Evolutionary conservation across 495 filamentous ascomycete genomes (phyloP).

Genomic region (Trypethelium eluteriae): DNA sequence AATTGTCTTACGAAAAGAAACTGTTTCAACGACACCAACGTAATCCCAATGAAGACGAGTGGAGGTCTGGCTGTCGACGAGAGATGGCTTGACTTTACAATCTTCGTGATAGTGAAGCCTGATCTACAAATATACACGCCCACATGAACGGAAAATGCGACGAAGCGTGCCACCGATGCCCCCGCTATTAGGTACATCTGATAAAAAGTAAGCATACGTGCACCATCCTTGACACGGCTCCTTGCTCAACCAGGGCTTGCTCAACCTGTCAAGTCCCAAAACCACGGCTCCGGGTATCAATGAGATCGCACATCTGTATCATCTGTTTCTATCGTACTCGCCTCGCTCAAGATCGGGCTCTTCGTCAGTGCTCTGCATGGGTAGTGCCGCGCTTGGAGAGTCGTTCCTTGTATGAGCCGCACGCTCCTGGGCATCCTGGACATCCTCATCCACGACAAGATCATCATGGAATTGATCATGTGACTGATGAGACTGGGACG

Average conservation of each 20-base stretch:
- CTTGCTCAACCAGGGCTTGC: background rate
- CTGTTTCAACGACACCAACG: too few relatives aligned
- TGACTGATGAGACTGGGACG: constrained; percentile 7
- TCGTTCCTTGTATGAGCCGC: constrained; percentile 24
- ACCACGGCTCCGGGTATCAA: background rate
- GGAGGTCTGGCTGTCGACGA: too few relatives aligned
- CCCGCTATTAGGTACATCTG: too few relatives aligned
- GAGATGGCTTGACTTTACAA: too few relatives aligned
- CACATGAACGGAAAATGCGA: too few relatives aligned
- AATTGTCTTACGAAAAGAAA: too few relatives aligned
- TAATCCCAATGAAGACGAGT: too few relatives aligned
- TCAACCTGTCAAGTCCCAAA: background rate
- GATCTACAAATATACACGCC: too few relatives aligned
- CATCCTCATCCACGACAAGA: constrained; percentile 9
- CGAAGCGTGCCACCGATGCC: too few relatives aligned
- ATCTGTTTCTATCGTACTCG: background rate
- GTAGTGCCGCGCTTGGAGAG: constrained; percentile 20
- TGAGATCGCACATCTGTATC: background rate
- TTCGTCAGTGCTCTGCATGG: constrained; percentile 20
- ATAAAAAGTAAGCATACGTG: too few relatives aligned
- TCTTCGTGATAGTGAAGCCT: too few relatives aligned
- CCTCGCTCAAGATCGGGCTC: constrained; percentile 26
- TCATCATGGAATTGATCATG: constrained; percentile 13
- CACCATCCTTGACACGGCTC: too few relatives aligned
- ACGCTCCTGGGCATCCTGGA: constrained; percentile 20